A percentile compares a stretch with the other conserved stretches of the same genome.
These are phyloP conservation scores for Beta corolliflora DNA, from an alignment of 179 eudicot genomes.

Conservation along the genomic window DNA sequence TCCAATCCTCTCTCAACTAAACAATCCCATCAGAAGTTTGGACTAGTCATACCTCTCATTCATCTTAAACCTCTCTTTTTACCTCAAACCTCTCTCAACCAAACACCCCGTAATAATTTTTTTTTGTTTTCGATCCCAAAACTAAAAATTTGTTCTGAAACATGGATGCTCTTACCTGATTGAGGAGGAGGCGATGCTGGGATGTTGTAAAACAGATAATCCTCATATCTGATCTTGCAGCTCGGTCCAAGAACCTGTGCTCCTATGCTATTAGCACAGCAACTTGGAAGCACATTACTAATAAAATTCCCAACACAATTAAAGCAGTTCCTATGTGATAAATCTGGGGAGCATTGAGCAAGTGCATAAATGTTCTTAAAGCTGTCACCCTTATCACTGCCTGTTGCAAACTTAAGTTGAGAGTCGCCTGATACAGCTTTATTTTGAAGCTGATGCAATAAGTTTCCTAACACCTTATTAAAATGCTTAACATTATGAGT, in stretches of 20 bases:
- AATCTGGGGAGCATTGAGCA: conserved; percentile 50
- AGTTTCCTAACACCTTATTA: conserved; percentile 8
- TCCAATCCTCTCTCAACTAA: too few species aligned
- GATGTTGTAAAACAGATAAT: neutral
- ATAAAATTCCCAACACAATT: conserved; percentile 24
- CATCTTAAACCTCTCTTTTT: too few species aligned
- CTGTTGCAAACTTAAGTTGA: conserved; percentile 34
- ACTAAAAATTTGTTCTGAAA: neutral
- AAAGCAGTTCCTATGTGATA: conserved; percentile 26
- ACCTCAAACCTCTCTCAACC: too few species aligned
- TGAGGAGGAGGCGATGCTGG: conserved; percentile 4
- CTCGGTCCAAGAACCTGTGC: conserved; percentile 12
- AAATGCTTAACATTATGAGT: conserved; percentile 15
- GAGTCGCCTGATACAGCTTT: conserved; percentile 33
- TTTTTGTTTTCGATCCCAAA: too few species aligned
- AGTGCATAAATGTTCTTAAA: conserved; percentile 22
- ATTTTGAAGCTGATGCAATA: conserved; percentile 23
- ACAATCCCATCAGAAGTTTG: too few species aligned
- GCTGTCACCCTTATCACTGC: neutral
- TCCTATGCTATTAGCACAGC: conserved; percentile 25
- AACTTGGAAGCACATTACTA: neutral
- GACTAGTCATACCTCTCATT: too few species aligned
- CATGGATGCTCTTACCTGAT: neutral
- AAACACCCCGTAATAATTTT: too few species aligned
- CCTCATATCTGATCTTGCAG: conserved; percentile 27